Base-by-base conservation (phyloP, 2,329 filamentous ascomycete genomes). In the Clarireedia monteithiana region DNA sequence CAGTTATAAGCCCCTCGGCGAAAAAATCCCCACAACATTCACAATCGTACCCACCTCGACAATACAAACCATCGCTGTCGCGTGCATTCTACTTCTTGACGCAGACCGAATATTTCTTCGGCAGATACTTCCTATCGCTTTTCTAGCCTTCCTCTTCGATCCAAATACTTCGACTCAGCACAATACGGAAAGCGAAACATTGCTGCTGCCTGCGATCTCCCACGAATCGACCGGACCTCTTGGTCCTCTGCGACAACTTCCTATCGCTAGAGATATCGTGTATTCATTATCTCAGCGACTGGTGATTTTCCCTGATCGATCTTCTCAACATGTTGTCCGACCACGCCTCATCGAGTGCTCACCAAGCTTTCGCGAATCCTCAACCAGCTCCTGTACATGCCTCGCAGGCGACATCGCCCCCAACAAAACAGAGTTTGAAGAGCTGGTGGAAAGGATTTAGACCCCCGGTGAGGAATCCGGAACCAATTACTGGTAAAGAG, bases 371-470 rank as follows among this genome's bases (percentile, higher is more conserved):
- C 52, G 60, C 62, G 27, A 59, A 53, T 30, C 62, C 66, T 14
- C 67, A 67, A 48, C 64, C 66, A 49, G 62, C 66, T 53, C 63
- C 62, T 23, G 51, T 63, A 34, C 53, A 58, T 6, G 48, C 49
- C 39, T 44, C 57, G 40, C 64, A 65, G 56, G 72, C 77, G 57
- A 76, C 80, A 66, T 90, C 89, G 44, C 89, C 88, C 55, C 89
- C 89, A 30, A 89, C 84, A 63, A 95, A 88, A 75, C 84, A 89
- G 70, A 91, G 96, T 70, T 77, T 97, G 64, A 88, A 91, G 65
- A 95, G 89, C 58, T 99, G 94, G 94, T 97, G 94, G 94, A 96
- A 91, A 73, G 85, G 86, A 66, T 97, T 99, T 75, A 94, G 94
- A 74, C 81, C 88, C 53, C 76, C 80, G 47, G 73, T 77, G 39